Percentiles rank a stretch among this genome's conserved stretches.
phyloP scores from a whole-genome alignment of 495 filamentous ascomycete genomes.

The Cercophora sp. region DNA sequence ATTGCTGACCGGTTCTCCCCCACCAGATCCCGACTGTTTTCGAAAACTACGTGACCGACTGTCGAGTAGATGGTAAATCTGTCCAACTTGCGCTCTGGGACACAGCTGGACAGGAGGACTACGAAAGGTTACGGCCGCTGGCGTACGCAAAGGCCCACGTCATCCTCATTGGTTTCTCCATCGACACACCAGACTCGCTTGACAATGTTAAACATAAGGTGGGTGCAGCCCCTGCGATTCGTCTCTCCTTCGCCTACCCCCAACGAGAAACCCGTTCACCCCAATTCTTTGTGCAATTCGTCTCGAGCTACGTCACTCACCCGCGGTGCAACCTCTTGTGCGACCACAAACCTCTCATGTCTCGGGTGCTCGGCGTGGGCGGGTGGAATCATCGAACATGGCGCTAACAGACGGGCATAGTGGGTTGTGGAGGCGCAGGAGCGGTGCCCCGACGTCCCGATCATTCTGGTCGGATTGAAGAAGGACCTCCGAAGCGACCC shows the following conservation, averaged over 20 bases:
- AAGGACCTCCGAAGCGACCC: conserved; percentile 97
- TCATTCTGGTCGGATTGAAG: conserved; percentile 95
- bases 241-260: not conserved
- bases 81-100: conserved; percentile 99
- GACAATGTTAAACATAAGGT: conserved; percentile 99
- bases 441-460: conserved; percentile 86
- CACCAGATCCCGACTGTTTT: conserved; percentile 94
- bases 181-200: conserved; percentile 93
- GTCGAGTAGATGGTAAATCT: conserved; percentile 94
- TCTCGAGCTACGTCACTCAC: conserved; percentile 6
- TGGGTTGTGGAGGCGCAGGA: conserved; percentile 98
- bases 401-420: conserved; percentile 39
- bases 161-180: conserved; percentile 90
- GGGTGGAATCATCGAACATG: not conserved
- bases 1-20: conserved; percentile 6
- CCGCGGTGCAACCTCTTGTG: conserved; percentile 5
- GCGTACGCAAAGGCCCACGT: conserved; percentile 98
- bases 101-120: conserved; percentile 99
- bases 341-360: conserved; percentile 7
- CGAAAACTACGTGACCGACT: conserved; percentile 99
- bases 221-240: conserved; percentile 24
- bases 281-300: not conserved
- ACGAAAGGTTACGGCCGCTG: conserved; percentile 88
- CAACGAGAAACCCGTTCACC: not conserved
- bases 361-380: not conserved